Percentiles rank a stretch among this genome's conserved stretches.
Evolutionary conservation across 257 asterid species (phyloP).

Genomic region (Scutellaria barbata): DNA sequence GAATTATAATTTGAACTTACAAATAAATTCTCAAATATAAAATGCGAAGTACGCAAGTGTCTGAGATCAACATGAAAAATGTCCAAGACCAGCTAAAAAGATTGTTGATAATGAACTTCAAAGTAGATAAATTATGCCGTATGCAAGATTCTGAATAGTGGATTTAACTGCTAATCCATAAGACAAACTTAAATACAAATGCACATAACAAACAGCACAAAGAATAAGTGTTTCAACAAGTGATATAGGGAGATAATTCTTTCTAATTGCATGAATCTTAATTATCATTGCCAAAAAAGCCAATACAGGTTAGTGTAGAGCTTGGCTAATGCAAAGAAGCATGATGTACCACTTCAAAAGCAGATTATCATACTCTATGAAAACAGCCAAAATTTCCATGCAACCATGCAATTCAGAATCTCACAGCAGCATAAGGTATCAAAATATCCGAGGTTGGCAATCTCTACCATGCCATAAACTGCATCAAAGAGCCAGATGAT

Average conservation of each 20-base stretch:
- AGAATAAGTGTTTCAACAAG: neutral
- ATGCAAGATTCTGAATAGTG: conserved; percentile 17
- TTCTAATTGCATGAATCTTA: conserved; percentile 5
- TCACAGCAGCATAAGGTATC: neutral
- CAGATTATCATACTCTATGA: conserved; percentile 9
- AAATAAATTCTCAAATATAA: neutral
- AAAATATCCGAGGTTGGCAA: neutral
- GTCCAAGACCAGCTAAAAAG: neutral
- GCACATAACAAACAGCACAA: neutral
- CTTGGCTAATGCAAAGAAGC: neutral
- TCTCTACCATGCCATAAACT: conserved; percentile 24
- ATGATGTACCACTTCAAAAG: neutral
- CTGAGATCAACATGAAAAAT: conserved; percentile 20
- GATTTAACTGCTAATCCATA: conserved; percentile 4
- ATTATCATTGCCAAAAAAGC: conserved; percentile 8
- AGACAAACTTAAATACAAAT: neutral
- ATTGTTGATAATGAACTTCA: conserved; percentile 2
- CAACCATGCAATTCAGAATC: conserved; percentile 4
- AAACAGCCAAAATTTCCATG: neutral
- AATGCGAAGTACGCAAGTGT: conserved; percentile 21
- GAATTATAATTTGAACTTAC: conserved; percentile 34
- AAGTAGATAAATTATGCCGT: conserved; percentile 1
- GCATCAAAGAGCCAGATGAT: conserved; percentile 7
- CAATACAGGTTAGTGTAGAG: neutral
- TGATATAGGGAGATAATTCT: conserved; percentile 1